Evolutionary conservation across 306 rosid species (phyloP).

Genomic region (Boehmeria nivea): DNA sequence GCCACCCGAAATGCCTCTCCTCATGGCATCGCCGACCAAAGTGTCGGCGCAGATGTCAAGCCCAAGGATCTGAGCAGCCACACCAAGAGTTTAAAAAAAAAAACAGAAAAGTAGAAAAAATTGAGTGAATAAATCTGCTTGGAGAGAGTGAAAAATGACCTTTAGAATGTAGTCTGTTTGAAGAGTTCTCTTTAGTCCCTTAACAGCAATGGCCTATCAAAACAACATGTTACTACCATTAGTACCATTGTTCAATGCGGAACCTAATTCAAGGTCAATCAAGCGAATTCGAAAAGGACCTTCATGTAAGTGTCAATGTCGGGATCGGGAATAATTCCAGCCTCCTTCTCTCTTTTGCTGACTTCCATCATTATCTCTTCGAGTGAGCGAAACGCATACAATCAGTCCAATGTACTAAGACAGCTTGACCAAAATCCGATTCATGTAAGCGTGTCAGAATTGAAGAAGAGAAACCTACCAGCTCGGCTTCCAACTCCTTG

Average conservation of each 20-base stretch:
- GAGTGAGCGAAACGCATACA: neutral
- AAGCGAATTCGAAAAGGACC: constrained; percentile 29
- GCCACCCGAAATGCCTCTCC: constrained; percentile 46
- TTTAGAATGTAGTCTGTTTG: constrained; percentile 49
- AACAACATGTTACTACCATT: neutral
- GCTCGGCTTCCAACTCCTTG: constrained; percentile 69
- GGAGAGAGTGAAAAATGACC: constrained; percentile 19
- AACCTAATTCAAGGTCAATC: no score
- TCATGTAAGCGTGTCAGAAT: no score
- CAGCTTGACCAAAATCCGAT: no score
- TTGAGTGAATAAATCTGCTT: no score
- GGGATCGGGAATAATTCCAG: constrained; percentile 63
- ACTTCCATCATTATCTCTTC: constrained; percentile 60
- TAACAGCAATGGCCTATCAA: constrained; percentile 35
- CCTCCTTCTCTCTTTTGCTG: constrained; percentile 56
- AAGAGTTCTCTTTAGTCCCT: constrained; percentile 34
- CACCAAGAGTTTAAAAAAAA: no score
- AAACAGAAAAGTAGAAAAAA: neutral
- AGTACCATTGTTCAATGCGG: no score
- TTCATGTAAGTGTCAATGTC: constrained; percentile 82
- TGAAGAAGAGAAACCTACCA: constrained; percentile 27
- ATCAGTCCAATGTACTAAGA: no score
- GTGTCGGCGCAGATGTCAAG: constrained; percentile 46
- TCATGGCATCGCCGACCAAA: constrained; percentile 38
- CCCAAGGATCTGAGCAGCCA: constrained; percentile 36